Evolutionary conservation across 2,329 filamentous ascomycete species (phyloP), one percentile per base, ranked within the genome.

Genomic region (Paraphaeosphaeria sporulosa): DNA sequence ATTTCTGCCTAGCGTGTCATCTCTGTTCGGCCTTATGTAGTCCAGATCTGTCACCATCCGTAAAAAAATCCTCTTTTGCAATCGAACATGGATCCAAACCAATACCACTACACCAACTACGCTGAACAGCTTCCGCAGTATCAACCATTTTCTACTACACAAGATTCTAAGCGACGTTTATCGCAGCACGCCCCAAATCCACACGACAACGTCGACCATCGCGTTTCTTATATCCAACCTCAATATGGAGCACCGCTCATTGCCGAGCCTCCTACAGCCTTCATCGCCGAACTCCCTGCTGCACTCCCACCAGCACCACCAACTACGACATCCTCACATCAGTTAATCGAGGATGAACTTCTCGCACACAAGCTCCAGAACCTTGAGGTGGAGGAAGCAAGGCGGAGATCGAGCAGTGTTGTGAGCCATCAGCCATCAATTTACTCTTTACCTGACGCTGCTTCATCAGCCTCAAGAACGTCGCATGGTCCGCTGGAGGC

Each of bases 271-370:
- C 68, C 71, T 19, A 68, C 73, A 19, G 15, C 43, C 46, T 43
- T 55, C 8, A 47, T 64, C 10, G 58, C 72, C 50, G 73, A 76
- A 55, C 62, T 76, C 5, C 68, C 71, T 19, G 70, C 73, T 2
- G 66, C 71, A 7, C 48, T 71, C 30, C 71, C 73, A n/a, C 48
- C 65, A 36, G 68, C 65, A 15, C 71, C 70, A 38, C 63, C 59
- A 17, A 75, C 71, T 8, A 64, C 65, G 15, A 74, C 73, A 13
- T 44, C 72, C 3, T 55, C 64, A n/a, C 61, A 71, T 52, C 73
- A 76, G 34, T 44, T 76, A 27, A 72, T 59, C 23, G 67, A 75
- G 40, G 74, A 76, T 59, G 70, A 72, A 59, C 55, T 67, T 25
- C 64, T 76, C 9, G 74, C 73, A 21, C 69, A 64, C 32, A 70